Conservation (phyloP, 257 asterid species). For the Nyctanthes arbortristis region DNA sequence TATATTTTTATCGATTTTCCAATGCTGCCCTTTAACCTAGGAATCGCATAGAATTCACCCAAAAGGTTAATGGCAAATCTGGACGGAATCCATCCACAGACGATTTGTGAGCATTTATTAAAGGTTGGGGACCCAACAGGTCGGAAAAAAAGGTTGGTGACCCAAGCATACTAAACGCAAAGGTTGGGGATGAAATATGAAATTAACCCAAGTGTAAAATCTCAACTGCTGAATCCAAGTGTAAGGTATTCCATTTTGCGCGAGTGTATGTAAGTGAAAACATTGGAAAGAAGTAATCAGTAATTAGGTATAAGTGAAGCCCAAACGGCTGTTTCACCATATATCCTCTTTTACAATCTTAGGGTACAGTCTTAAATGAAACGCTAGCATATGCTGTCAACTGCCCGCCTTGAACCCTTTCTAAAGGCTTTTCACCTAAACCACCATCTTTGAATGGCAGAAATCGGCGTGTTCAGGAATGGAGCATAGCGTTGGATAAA, state of each 20-base stretch:
- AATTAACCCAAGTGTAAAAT: constrained; percentile 13
- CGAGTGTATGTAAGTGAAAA: constrained; percentile 10
- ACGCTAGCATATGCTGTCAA: neutral
- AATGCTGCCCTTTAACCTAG: too few relatives aligned
- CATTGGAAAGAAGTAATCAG: neutral
- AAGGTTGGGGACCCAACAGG: too few relatives aligned
- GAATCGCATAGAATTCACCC: neutral
- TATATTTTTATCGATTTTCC: too few relatives aligned
- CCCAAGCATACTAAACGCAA: too few relatives aligned
- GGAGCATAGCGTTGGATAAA: constrained; percentile 71
- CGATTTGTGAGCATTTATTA: too few relatives aligned
- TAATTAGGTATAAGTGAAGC: neutral
- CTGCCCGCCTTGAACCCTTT: constrained; percentile 1
- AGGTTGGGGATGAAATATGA: neutral
- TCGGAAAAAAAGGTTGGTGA: too few relatives aligned
- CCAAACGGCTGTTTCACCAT: neutral
- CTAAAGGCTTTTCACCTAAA: constrained; percentile 54
- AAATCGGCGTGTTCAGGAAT: constrained; percentile 67
- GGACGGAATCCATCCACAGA: too few relatives aligned
- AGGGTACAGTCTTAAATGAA: constrained; percentile 27
- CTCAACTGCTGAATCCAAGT: constrained; percentile 15
- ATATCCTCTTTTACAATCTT: constrained; percentile 16
- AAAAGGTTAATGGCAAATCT: neutral
- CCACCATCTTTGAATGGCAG: constrained; percentile 81
- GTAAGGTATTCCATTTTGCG: neutral